phyloP scores from a whole-genome alignment of 2,329 filamentous ascomycete genomes.

The Metarhizium rileyi region DNA sequence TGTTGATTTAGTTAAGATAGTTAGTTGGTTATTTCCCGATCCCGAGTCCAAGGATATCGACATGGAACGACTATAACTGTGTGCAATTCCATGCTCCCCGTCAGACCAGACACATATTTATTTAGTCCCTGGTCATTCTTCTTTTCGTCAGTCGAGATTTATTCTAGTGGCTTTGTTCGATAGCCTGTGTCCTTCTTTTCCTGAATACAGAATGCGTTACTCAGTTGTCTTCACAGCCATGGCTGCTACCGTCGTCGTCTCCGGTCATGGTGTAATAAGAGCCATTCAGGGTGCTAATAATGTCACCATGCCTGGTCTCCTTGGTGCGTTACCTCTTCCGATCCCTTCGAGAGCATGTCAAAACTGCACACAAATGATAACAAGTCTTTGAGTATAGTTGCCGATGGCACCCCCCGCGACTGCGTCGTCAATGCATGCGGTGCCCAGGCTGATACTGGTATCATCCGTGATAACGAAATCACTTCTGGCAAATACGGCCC shows the following conservation, averaged over 20 bases:
- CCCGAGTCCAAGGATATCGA: too few species aligned
- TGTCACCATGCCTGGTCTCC: slow-evolving; percentile 51
- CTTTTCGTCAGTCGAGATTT: too few species aligned
- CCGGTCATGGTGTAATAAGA: slow-evolving; percentile 49
- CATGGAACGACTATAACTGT: too few species aligned
- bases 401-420: slow-evolving; percentile 57
- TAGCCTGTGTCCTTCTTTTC: too few species aligned
- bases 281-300: slow-evolving; percentile 49
- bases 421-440: slow-evolving; percentile 51
- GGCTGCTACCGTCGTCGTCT: slow-evolving; percentile 31
- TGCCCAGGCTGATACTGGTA: slow-evolving; percentile 57
- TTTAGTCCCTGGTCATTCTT: too few species aligned
- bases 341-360: background rate
- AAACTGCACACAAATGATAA: too few species aligned
- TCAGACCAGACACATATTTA: too few species aligned
- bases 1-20: too few species aligned
- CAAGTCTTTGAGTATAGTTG: slow-evolving; percentile 29
- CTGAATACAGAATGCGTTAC: slow-evolving; percentile 18
- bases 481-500: slow-evolving; percentile 39
- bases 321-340: slow-evolving; percentile 11
- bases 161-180: too few species aligned
- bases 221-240: slow-evolving; percentile 19
- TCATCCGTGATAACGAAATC: slow-evolving; percentile 54
- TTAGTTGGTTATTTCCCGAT: too few species aligned
- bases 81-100: too few species aligned